Evolutionary conservation across 2,329 filamentous ascomycete genomes (phyloP), one percentile per base, ranked within the genome.

Genomic region (Graphium sp.): DNA sequence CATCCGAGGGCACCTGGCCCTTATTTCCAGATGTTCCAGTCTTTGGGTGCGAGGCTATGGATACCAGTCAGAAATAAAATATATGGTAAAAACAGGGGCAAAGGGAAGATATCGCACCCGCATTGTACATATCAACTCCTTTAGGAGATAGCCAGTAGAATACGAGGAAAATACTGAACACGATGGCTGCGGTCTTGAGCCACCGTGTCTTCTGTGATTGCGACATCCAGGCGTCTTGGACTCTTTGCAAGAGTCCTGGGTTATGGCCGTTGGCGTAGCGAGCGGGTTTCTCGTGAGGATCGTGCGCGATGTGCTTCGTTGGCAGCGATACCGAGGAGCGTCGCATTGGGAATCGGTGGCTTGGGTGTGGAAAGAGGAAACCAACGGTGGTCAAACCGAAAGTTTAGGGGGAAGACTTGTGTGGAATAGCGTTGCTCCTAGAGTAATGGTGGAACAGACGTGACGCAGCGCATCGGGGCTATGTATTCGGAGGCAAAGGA

Each of bases 141-240:
- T 56, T 57, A 2, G 70, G 71, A 14, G 70, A 68, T 32, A 76
- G 50, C 46, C 66, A 75, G 50, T 70, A 74, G 47, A 77, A 70
- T 32, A 74, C 47, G 37, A 69, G 60, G 41, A 75, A 46, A 37
- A 76, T 44, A 42, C 62, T 57, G 43, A 71, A 60, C 35, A 74
- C 52, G 37, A 76, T 66, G 38, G 66, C 67, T 41, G 61, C 64
- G 35, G 69, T 73, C 58, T 74, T 75, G 40, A 74, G 48, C 61
- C 69, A 76, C 47, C 72, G 66, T 38, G 67, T 59, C 49, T 62
- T 65, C 56, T 74, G 70, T 45, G 67, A 62, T 55, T 74, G 70
- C 36, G 68, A 64, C 59, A 70, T 68, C 50, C 58, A 65, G 45
- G 58, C 56, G 45, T 62, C 55, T 50, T 67, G 66, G 55, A 68